A percentile compares a stretch with the other conserved stretches of the same genome.
Conservation (phyloP, 1,284 basidiomycete species). For the Flammula alnicola region DNA sequence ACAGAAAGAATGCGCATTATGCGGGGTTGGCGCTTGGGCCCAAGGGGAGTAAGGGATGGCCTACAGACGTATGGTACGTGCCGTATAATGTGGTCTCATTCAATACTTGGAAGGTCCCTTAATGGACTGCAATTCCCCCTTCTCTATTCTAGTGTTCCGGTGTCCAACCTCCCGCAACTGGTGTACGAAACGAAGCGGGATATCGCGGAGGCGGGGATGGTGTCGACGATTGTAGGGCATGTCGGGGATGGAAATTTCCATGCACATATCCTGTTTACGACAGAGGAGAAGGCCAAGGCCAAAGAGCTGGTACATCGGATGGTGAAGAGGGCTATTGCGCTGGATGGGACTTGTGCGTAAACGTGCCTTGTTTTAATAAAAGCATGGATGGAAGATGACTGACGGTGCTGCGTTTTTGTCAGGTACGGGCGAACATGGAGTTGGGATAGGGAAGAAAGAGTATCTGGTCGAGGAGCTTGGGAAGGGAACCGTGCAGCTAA, state of each 20-base stretch:
- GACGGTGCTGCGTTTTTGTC: slow-evolving; percentile 35
- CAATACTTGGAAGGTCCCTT: too few species aligned
- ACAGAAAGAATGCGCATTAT: slow-evolving; percentile 85
- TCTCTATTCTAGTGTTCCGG: slow-evolving; percentile 76
- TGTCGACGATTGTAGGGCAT: slow-evolving; percentile 77
- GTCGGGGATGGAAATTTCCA: slow-evolving; percentile 81
- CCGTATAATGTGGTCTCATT: neutral
- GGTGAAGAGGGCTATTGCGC: slow-evolving; percentile 71
- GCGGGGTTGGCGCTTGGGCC: slow-evolving; percentile 63
- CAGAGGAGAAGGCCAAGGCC: slow-evolving; percentile 58
- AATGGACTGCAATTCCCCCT: too few species aligned
- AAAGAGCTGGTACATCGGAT: slow-evolving; percentile 65
- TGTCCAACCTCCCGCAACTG: slow-evolving; percentile 77
- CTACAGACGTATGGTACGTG: slow-evolving; percentile 85
- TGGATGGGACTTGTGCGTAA: slow-evolving; percentile 80
- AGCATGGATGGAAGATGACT: neutral
- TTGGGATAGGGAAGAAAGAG: slow-evolving; percentile 84
- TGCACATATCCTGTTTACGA: slow-evolving; percentile 63
- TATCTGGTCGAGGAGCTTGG: slow-evolving; percentile 82
- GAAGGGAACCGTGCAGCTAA: slow-evolving; percentile 79
- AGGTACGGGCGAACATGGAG: slow-evolving; percentile 85
- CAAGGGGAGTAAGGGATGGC: slow-evolving; percentile 72
- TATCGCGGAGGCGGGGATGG: slow-evolving; percentile 59
- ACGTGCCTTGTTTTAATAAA: neutral
- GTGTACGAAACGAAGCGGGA: slow-evolving; percentile 81